Base-by-base conservation (phyloP, 2,329 filamentous ascomycete species). In the Pseudopyricularia cyperi region DNA sequence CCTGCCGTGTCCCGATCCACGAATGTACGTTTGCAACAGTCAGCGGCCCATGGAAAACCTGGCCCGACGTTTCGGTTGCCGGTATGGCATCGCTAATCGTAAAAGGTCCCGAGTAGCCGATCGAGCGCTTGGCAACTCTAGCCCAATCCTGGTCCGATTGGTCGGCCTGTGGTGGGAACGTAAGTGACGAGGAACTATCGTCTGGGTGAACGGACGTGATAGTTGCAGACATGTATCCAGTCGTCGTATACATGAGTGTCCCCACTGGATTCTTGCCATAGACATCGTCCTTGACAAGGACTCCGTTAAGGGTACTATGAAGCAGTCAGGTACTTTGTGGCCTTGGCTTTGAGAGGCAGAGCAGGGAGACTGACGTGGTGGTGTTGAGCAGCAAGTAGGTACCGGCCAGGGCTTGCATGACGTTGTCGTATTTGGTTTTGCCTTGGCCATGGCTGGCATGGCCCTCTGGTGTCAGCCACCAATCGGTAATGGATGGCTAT, bases 81-180 rank as follows among this genome's bases (percentile, higher is more conserved):
- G 56, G 55, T n/a, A 59, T 54, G 3, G 57, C 57, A 33, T 60
- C 55, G 52, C 55, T 59, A 47, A 64, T 52, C 17, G 54, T 52
- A 15, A 58, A 55, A 15, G 57, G 58, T 14, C 61, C 62, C 1
- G 61, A 55, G 39, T 64, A 64, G n/a, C 57, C 52, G 42, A 60
- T 53, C 11, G 57, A 59, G 54, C 61, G 58, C 33, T 55, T 59
- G 37, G 60, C 61, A 22, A 63, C 55, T 12, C 55, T 52, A 2
- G 62, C 60, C 60, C 61, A 63, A 22, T 60, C 59, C 11, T 54
- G 56, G 19, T 63, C 61, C 1, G 60, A 50, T 48, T 62, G 61
- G 26, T 55, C 48, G 8, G 57, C 56, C n/a, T 56, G 50, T 28
- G 46, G 51, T 2, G 56, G 57, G 30, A 57, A 62, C 0, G 62